These are phyloP conservation scores for Candida insectorum DNA, from an alignment of 805 yeast genomes.

Conservation along the genomic window DNA sequence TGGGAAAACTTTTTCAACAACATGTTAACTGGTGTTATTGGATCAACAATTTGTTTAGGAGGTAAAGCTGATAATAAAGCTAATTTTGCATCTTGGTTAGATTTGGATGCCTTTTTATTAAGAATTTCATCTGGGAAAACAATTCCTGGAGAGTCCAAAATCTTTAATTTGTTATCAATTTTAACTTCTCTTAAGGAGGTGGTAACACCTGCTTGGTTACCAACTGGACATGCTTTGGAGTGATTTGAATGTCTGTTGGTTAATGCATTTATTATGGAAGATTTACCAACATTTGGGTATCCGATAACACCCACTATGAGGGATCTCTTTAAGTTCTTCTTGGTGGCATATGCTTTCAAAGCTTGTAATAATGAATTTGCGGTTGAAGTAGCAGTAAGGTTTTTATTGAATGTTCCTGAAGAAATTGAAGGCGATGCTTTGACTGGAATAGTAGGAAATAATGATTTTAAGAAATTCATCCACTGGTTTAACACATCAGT, in stretches of 20 bases:
- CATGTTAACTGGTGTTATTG: slow-evolving; percentile 74
- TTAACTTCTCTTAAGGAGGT: slow-evolving; percentile 89
- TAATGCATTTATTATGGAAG: slow-evolving; percentile 88
- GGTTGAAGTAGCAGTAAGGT: slow-evolving; percentile 66
- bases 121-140: slow-evolving; percentile 75
- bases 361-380: slow-evolving; percentile 74
- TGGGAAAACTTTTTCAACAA: slow-evolving; percentile 74
- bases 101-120: slow-evolving; percentile 44
- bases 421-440: slow-evolving; percentile 76
- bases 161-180: slow-evolving; percentile 82
- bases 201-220: slow-evolving; percentile 97
- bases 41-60: slow-evolving; percentile 80
- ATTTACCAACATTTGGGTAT: slow-evolving; percentile 96
- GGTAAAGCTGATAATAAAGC: slow-evolving; percentile 87
- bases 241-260: slow-evolving; percentile 68
- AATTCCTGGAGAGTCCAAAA: slow-evolving; percentile 95
- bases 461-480: slow-evolving; percentile 71
- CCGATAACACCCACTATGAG: slow-evolving; percentile 95
- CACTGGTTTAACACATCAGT: slow-evolving; percentile 78
- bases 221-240: slow-evolving; percentile 86
- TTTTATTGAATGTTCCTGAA: slow-evolving; percentile 67
- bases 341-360: slow-evolving; percentile 79
- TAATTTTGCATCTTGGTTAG: slow-evolving; percentile 81
- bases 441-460: slow-evolving; percentile 90
- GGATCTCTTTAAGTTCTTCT: slow-evolving; percentile 82